These are phyloP conservation scores for Litchi chinensis DNA, from an alignment of 345 rosid species.

Conservation along the genomic window DNA sequence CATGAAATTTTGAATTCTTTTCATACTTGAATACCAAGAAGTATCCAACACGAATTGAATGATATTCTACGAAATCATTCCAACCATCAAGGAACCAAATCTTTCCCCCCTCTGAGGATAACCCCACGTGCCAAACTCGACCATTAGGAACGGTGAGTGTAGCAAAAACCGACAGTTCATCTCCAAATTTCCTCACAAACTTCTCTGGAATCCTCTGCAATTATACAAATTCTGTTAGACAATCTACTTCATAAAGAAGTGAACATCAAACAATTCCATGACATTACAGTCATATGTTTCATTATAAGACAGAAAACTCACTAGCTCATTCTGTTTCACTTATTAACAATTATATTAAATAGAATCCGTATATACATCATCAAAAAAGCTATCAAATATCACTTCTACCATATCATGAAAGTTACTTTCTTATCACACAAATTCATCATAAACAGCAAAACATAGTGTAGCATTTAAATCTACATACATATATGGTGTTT, in stretches of 20 bases:
- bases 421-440: too few species aligned
- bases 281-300: too few species aligned
- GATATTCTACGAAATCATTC: constrained; percentile 35
- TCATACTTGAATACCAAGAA: constrained; percentile 41
- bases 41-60: constrained; percentile 33
- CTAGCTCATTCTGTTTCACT: too few species aligned
- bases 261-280: background rate
- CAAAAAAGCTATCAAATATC: too few species aligned
- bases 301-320: too few species aligned
- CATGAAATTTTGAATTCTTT: constrained; percentile 36
- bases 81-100: constrained; percentile 48
- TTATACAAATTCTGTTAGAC: background rate
- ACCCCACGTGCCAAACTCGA: constrained; percentile 36
- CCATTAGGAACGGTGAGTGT: constrained; percentile 10
- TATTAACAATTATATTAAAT: too few species aligned
- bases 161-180: background rate
- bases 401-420: too few species aligned
- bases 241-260: too few species aligned
- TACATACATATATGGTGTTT: too few species aligned
- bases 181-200: background rate
- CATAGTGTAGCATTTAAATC: too few species aligned
- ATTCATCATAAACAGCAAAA: too few species aligned
- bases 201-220: background rate
- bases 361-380: too few species aligned
- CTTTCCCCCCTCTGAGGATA: constrained; percentile 24